These are phyloP conservation scores for Xylaria telfairii DNA, from an alignment of 495 filamentous ascomycete genomes.

Conservation along the genomic window DNA sequence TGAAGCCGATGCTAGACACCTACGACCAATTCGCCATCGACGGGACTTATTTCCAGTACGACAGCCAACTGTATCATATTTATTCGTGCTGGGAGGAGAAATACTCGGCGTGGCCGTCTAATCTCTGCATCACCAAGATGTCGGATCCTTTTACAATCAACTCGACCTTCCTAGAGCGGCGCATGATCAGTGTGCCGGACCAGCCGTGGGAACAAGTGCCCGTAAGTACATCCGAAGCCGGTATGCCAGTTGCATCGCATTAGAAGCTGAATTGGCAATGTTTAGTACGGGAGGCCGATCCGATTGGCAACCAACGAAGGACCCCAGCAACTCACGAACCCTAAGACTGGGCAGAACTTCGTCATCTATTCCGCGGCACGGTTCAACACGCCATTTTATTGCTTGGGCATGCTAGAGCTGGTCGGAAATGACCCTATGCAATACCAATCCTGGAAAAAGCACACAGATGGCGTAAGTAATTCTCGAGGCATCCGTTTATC, in stretches of 20 bases:
- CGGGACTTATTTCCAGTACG: conserved; percentile 55
- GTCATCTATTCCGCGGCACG: conserved; percentile 56
- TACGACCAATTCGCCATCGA: conserved; percentile 61
- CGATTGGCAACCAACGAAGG: conserved; percentile 56
- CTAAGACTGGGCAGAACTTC: conserved; percentile 52
- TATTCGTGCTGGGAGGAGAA: conserved; percentile 56
- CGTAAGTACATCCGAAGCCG: conserved; percentile 3
- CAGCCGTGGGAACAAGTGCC: conserved; percentile 57
- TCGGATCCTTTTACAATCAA: conserved; percentile 53
- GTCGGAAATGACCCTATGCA: conserved; percentile 58
- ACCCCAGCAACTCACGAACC: conserved; percentile 56
- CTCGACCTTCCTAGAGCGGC: conserved; percentile 49
- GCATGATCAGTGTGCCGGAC: conserved; percentile 50
- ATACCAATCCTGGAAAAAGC: conserved; percentile 53
- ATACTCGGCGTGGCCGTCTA: conserved; percentile 57
- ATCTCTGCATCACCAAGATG: conserved; percentile 57
- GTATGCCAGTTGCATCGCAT: background rate
- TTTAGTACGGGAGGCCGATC: conserved; percentile 47
- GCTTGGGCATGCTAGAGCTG: conserved; percentile 50
- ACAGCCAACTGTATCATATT: conserved; percentile 52
- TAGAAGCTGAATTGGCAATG: conserved; percentile 3
- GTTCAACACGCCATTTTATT: conserved; percentile 49
- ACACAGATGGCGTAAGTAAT: conserved; percentile 38
- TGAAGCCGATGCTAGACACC: conserved; percentile 54
- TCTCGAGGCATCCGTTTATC: background rate